Conservation (phyloP, 2,329 filamentous ascomycete species). For the Ophiostoma perfectum region DNA sequence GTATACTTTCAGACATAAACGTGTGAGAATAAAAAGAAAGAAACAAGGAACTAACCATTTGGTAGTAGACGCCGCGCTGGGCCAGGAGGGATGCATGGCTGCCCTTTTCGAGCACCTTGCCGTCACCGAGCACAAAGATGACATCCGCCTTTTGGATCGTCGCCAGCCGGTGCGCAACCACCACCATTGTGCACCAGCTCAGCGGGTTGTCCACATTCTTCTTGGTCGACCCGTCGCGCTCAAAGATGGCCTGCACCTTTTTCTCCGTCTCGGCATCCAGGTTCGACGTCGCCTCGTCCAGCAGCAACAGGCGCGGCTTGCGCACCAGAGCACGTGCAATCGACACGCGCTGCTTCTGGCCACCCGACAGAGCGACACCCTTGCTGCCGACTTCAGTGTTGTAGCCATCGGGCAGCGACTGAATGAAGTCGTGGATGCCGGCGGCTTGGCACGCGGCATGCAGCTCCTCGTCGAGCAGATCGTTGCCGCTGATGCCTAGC, state of each 20-base stretch:
- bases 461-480: constrained; percentile 40
- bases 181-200: constrained; percentile 52
- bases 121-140: constrained; percentile 64
- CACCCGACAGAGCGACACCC: constrained; percentile 25
- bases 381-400: constrained; percentile 24
- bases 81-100: constrained; percentile 48
- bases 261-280: constrained; percentile 26
- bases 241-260: constrained; percentile 26
- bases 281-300: constrained; percentile 26
- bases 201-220: background rate
- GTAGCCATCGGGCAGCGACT: constrained; percentile 47
- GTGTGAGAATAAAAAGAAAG: no score
- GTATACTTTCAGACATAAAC: no score
- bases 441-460: constrained; percentile 52
- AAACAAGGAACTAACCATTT: constrained; percentile 32
- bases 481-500: constrained; percentile 35
- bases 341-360: constrained; percentile 27
- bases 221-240: constrained; percentile 30
- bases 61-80: constrained; percentile 47
- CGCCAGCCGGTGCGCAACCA: constrained; percentile 60
- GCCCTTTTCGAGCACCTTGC: constrained; percentile 57
- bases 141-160: constrained; percentile 65
- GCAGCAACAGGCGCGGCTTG: constrained; percentile 23
- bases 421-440: constrained; percentile 66
- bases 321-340: constrained; percentile 25